phyloP scores from a whole-genome alignment of 148 eudicot species.

The Diospyros kaki region DNA sequence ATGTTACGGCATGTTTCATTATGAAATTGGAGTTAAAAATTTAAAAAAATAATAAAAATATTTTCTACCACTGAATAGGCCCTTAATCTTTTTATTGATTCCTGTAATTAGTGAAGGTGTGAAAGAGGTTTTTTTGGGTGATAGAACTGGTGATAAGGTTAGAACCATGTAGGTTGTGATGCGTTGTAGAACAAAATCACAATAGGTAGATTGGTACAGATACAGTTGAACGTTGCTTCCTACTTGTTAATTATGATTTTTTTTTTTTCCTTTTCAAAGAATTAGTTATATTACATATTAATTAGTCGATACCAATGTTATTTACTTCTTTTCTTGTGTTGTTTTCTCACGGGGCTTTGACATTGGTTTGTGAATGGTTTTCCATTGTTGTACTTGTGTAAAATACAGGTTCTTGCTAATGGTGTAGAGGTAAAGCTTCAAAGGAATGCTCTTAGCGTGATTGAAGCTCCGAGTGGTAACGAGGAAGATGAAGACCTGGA shows the following conservation, averaged over 20 bases:
- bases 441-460: slow-evolving; percentile 65
- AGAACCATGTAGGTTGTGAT: neutral
- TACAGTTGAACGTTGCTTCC: neutral
- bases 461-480: slow-evolving; percentile 68
- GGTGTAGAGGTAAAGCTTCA: slow-evolving; percentile 72
- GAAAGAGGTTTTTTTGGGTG: neutral
- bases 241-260: neutral
- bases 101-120: neutral
- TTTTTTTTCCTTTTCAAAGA: neutral
- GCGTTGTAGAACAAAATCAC: neutral
- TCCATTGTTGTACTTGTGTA: neutral
- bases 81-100: neutral
- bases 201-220: neutral
- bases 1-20: too few relatives aligned
- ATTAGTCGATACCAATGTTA: neutral
- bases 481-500: slow-evolving; percentile 67
- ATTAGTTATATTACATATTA: neutral
- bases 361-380: neutral
- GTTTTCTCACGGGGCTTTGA: too few relatives aligned
- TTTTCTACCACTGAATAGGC: too few relatives aligned
- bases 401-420: slow-evolving; percentile 56
- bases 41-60: too few relatives aligned
- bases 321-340: neutral
- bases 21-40: too few relatives aligned
- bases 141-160: too few relatives aligned